phyloP scores from a whole-genome alignment of 768 basidiomycete genomes.

The Multifurca ochricompacta region DNA sequence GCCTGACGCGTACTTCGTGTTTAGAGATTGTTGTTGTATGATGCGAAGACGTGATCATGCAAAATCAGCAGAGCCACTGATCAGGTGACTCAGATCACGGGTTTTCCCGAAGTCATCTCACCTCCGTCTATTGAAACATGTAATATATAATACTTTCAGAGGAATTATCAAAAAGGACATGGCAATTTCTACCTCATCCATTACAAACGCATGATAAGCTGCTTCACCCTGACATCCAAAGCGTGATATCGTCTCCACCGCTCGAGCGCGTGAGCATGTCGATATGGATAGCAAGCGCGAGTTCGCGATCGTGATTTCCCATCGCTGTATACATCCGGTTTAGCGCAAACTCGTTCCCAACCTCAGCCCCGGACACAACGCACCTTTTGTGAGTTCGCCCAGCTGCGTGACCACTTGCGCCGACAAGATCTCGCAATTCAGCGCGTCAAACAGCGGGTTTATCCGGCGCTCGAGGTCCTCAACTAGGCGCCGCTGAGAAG shows the following conservation, averaged over 20 bases:
- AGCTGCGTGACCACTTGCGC: conserved; percentile 63
- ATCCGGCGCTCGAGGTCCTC: conserved; percentile 85
- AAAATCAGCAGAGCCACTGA: too few relatives aligned
- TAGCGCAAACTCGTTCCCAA: neutral
- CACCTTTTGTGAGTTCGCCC: conserved; percentile 65
- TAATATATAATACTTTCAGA: too few relatives aligned
- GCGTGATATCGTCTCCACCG: conserved; percentile 74
- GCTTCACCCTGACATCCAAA: conserved; percentile 92
- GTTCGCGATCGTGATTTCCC: conserved; percentile 65
- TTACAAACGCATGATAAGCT: conserved; percentile 67
- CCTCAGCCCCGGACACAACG: conserved; percentile 15
- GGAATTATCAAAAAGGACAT: neutral
- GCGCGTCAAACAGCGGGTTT: conserved; percentile 80
- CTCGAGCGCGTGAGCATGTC: conserved; percentile 73
- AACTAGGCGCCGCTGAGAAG: conserved; percentile 74
- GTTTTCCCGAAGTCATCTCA: too few relatives aligned
- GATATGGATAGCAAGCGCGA: conserved; percentile 76
- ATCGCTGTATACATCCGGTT: conserved; percentile 52
- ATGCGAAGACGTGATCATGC: too few relatives aligned
- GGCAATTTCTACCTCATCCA: neutral
- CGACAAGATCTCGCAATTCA: conserved; percentile 84
- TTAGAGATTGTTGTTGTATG: too few relatives aligned
- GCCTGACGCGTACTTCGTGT: neutral
- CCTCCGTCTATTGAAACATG: too few relatives aligned
- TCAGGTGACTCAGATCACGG: too few relatives aligned